These are phyloP conservation scores for Populus tomentosa DNA, from an alignment of 441 rosid genomes.

Conservation along the genomic window DNA sequence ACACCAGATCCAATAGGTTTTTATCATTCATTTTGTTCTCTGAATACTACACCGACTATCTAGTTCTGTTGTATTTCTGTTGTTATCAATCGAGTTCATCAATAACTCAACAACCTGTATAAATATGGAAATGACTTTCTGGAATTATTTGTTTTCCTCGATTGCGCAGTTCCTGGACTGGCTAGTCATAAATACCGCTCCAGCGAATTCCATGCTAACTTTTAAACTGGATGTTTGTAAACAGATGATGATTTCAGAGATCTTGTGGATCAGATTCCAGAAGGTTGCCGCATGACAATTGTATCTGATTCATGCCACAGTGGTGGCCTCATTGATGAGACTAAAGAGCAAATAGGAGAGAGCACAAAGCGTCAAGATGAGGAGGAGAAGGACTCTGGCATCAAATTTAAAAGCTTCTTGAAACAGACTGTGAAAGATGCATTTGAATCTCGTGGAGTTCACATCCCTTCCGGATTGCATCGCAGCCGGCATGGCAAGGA, in stretches of 20 bases:
- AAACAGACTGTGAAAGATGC: constrained; percentile 47
- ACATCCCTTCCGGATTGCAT: constrained; percentile 49
- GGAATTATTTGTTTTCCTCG: not conserved
- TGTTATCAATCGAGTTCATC: not conserved
- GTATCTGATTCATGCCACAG: constrained; percentile 96
- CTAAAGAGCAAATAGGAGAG: constrained; percentile 93
- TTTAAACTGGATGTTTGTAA: constrained; percentile 9
- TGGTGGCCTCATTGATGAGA: constrained; percentile 84
- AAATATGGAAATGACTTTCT: not conserved
- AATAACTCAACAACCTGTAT: not conserved
- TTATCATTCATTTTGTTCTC: not conserved
- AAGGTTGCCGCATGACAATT: constrained; percentile 62
- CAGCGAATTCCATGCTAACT: not conserved
- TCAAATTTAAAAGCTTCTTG: constrained; percentile 56
- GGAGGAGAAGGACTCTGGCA: constrained; percentile 35
- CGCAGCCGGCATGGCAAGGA: constrained; percentile 31
- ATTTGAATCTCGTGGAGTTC: constrained; percentile 55
- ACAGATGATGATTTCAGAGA: constrained; percentile 92
- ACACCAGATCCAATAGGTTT: not conserved
- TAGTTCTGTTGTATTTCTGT: not conserved
- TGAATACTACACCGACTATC: not conserved
- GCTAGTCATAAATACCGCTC: not conserved
- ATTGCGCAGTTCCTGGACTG: not conserved
- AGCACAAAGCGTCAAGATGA: constrained; percentile 46
- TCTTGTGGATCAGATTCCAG: constrained; percentile 63